Evolutionary conservation across 805 yeast genomes (phyloP).

Genomic region (Candida corydali): DNA sequence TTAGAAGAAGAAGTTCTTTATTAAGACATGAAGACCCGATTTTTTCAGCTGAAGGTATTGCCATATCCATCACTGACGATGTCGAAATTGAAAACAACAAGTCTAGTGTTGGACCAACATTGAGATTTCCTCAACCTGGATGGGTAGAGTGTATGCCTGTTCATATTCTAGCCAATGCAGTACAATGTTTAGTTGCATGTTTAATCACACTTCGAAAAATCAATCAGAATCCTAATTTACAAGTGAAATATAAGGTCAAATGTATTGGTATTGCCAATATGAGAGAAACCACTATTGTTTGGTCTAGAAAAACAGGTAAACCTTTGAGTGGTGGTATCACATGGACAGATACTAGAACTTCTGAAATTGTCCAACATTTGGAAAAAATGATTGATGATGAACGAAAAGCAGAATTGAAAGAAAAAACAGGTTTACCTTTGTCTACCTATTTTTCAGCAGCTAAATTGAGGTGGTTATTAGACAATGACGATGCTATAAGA

Average conservation of each 20-base stretch:
- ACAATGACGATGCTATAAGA: constrained; percentile 64
- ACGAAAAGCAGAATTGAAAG: constrained; percentile 52
- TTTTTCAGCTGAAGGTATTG: constrained; percentile 72
- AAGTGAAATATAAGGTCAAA: constrained; percentile 56
- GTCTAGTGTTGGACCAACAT: constrained; percentile 58
- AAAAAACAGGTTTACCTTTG: constrained; percentile 78
- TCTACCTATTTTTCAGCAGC: constrained; percentile 91
- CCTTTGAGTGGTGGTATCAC: constrained; percentile 88
- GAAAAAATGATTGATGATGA: constrained; percentile 50
- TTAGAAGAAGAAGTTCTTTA: constrained; percentile 39
- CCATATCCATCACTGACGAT: constrained; percentile 54
- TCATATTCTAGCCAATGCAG: constrained; percentile 74
- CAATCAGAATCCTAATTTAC: constrained; percentile 48
- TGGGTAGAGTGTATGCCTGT: constrained; percentile 95
- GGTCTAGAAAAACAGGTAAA: constrained; percentile 79
- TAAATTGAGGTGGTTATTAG: constrained; percentile 84
- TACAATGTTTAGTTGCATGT: constrained; percentile 72
- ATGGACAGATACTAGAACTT: constrained; percentile 93
- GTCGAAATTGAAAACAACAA: constrained; percentile 60
- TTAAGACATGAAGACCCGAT: constrained; percentile 52
- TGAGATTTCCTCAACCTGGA: constrained; percentile 74
- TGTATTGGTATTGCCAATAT: constrained; percentile 90
- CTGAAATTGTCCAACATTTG: constrained; percentile 62
- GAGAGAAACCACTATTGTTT: constrained; percentile 89
- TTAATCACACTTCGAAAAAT: constrained; percentile 52